These are phyloP conservation scores for Lathyrus sativus DNA, from an alignment of 306 rosid genomes.

Conservation along the genomic window DNA sequence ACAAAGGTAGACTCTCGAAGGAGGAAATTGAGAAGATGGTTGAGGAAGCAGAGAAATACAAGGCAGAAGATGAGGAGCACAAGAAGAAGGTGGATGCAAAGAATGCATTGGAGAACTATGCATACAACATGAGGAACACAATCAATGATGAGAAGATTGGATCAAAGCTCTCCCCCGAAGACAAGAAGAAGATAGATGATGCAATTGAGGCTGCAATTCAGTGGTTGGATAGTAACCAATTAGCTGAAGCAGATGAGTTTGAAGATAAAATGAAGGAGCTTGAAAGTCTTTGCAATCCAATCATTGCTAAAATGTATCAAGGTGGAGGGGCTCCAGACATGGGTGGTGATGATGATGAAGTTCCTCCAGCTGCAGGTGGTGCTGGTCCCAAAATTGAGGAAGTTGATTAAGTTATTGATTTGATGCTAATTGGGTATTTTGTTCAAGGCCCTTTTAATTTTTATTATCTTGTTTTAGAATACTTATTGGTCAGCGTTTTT, in stretches of 20 bases:
- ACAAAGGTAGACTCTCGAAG: no score
- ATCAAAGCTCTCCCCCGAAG: constrained; percentile 50
- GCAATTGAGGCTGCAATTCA: constrained; percentile 54
- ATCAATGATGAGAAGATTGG: constrained; percentile 50
- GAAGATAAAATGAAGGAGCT: no score
- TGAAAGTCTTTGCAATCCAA: constrained; percentile 60
- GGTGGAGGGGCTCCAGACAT: no score
- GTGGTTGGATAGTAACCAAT: no score
- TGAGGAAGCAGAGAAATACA: constrained; percentile 79
- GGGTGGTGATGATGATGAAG: no score
- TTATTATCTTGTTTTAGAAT: background rate
- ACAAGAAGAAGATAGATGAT: constrained; percentile 72
- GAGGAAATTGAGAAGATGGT: constrained; percentile 69
- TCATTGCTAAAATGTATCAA: constrained; percentile 44
- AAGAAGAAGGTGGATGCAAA: constrained; percentile 74
- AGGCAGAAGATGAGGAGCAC: constrained; percentile 74
- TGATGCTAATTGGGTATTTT: no score
- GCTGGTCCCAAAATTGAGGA: constrained; percentile 82
- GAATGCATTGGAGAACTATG: no score
- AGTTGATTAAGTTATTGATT: constrained; percentile 50
- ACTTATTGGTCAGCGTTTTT: background rate
- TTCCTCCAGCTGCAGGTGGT: constrained; percentile 46
- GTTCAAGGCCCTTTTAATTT: no score
- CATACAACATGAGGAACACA: no score
- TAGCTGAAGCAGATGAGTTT: no score